Evolutionary conservation across 1,284 basidiomycete genomes (phyloP).

Genomic region (Baeospora myosura): DNA sequence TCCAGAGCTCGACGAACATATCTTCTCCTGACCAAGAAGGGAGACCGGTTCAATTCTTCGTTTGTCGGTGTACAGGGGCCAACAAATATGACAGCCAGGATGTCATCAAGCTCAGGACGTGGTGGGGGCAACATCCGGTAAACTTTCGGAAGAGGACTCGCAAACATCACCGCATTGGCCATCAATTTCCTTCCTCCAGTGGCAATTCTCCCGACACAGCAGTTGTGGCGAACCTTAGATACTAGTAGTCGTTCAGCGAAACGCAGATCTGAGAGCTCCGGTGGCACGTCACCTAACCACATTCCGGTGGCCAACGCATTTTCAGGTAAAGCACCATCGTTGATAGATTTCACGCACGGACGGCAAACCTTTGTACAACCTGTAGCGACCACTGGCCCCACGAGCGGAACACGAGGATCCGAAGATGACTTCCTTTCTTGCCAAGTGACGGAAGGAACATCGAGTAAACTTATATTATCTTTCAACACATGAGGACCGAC

Average conservation of each 20-base stretch:
- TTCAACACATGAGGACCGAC: neutral
- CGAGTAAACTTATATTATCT: neutral
- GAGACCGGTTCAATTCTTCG: conserved; percentile 25
- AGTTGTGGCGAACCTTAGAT: conserved; percentile 21
- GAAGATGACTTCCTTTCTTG: neutral
- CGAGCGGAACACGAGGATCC: conserved; percentile 2
- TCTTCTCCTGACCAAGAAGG: conserved; percentile 24
- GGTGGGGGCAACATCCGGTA: conserved; percentile 25
- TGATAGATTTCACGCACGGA: conserved; percentile 9
- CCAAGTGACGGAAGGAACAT: neutral
- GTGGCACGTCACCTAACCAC: conserved; percentile 29
- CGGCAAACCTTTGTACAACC: conserved; percentile 12
- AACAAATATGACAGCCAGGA: conserved; percentile 27
- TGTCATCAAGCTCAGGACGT: conserved; percentile 25
- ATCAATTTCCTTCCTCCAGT: conserved; percentile 25
- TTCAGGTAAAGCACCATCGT: conserved; percentile 16
- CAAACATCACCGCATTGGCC: conserved; percentile 28
- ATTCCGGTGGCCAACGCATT: conserved; percentile 26
- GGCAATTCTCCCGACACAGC: conserved; percentile 21
- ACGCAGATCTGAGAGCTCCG: conserved; percentile 17
- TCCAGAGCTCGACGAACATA: conserved; percentile 24
- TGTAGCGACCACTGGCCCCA: conserved; percentile 15
- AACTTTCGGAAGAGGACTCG: conserved; percentile 24
- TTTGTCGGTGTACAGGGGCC: conserved; percentile 23
- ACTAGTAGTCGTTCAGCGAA: conserved; percentile 27